Evolutionary conservation across 495 filamentous ascomycete species (phyloP), one percentile per base, ranked within the genome.

Genomic region (Hypoxylon trugodes): DNA sequence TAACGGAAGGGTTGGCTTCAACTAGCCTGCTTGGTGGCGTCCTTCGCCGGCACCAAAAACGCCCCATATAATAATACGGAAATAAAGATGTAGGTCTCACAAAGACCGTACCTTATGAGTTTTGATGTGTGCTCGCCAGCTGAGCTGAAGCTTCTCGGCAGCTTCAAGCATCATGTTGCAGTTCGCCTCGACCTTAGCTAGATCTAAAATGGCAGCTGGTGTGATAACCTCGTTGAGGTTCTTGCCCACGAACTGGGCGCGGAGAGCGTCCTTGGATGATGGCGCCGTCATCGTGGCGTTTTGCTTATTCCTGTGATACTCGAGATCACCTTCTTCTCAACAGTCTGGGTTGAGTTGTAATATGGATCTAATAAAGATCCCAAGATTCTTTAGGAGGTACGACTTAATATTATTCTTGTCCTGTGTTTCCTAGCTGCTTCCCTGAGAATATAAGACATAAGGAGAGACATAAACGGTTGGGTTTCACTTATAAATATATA

Each of bases 61-160:
- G n/a, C n/a, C n/a, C n/a, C n/a, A n/a, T n/a, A n/a, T n/a, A n/a
- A n/a, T n/a, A n/a, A n/a, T n/a, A n/a, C n/a, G n/a, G n/a, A n/a
- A n/a, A n/a, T n/a, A n/a, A n/a, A n/a, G n/a, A n/a, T n/a, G n/a
- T n/a, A n/a, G n/a, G n/a, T n/a, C 1, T 22, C 38, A 1, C 38
- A 2, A 8, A 24, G 9, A 30, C 25, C 69, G 42, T 70, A 89
- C 91, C 76, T 96, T 96, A 70, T 96, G 92, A 18, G 90, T 90
- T 68, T 96, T 96, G 51, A 95, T 86, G 73, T 96, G 92, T 4
- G 90, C 86, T 51, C 92, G 77, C 77, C 93, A 96, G 19, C 81
- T 83, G 18, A 94, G 77, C 1, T 79, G 80, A 3, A 94, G 78
- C 28, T 70, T 61, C 38, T 80, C 68, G 3, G 83, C 80, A 0